Conservation (phyloP, 176 grass and related monocot genomes). For the Triticum dicoccoides region DNA sequence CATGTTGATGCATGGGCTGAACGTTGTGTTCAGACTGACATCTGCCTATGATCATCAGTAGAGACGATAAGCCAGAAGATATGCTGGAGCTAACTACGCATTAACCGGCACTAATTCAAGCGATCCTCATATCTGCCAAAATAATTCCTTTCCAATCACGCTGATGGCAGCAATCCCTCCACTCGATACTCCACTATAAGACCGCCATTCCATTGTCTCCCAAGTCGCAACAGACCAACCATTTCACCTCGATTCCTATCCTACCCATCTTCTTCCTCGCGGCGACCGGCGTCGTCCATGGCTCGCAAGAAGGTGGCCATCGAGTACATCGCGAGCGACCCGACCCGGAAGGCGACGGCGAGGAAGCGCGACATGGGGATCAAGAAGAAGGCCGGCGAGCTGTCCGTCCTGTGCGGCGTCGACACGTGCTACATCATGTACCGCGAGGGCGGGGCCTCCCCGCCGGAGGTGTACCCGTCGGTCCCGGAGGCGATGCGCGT, state of each 20-base stretch:
- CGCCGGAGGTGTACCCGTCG: not conserved
- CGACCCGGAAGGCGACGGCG: slow-evolving; percentile 3
- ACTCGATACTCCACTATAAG: not conserved
- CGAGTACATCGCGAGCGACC: slow-evolving; percentile 24
- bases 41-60: not conserved
- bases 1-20: not conserved
- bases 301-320: slow-evolving; percentile 29
- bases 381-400: slow-evolving; percentile 34
- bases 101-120: not conserved
- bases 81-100: not conserved
- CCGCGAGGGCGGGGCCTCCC: not conserved
- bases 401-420: slow-evolving; percentile 32
- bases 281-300: not conserved
- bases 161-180: not conserved
- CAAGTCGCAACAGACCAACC: not conserved
- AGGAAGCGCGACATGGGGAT: slow-evolving; percentile 25
- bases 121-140: not conserved
- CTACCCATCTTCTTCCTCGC: not conserved
- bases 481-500: not conserved
- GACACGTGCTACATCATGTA: not conserved
- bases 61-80: not conserved
- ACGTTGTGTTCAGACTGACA: not conserved
- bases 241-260: not conserved
- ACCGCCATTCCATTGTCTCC: not conserved
- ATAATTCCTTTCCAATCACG: slow-evolving; percentile 1